A percentile compares a stretch with the other conserved stretches of the same genome.
These are phyloP conservation scores for Yamadazyma friedrichii DNA, from an alignment of 1,139 yeast species.

Conservation along the genomic window DNA sequence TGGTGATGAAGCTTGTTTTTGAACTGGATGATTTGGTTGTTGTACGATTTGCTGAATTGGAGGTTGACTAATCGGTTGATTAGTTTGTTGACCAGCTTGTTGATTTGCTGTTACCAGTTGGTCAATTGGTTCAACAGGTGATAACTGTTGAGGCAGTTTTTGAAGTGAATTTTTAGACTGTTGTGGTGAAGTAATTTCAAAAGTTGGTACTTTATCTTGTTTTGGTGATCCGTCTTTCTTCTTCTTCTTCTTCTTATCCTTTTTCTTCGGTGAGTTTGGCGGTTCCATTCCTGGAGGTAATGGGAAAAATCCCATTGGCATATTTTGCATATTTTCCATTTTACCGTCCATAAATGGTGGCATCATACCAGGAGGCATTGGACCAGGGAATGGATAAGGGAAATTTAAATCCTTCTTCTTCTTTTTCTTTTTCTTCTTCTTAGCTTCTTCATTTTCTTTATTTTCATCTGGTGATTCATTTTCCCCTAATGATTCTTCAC, in stretches of 20 bases:
- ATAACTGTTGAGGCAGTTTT: background rate
- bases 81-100: conserved; percentile 3
- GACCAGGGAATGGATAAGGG: conserved; percentile 16
- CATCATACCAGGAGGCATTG: conserved; percentile 16
- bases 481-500: background rate
- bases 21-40: background rate
- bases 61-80: background rate
- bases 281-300: conserved; percentile 18
- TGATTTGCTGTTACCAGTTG: conserved; percentile 3
- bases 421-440: conserved; percentile 18
- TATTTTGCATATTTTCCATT: conserved; percentile 12
- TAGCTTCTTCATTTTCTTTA: conserved; percentile 16
- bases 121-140: conserved; percentile 5
- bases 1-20: conserved; percentile 7
- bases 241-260: conserved; percentile 15
- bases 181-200: conserved; percentile 14
- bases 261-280: conserved; percentile 12
- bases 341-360: conserved; percentile 15
- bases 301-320: conserved; percentile 19
- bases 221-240: conserved; percentile 13
- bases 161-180: background rate
- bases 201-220: conserved; percentile 11
- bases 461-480: conserved; percentile 12
- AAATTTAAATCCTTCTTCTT: conserved; percentile 12
- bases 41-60: conserved; percentile 4